Base-by-base conservation (phyloP, 2,329 filamentous ascomycete genomes). In the Geosmithia flava region DNA sequence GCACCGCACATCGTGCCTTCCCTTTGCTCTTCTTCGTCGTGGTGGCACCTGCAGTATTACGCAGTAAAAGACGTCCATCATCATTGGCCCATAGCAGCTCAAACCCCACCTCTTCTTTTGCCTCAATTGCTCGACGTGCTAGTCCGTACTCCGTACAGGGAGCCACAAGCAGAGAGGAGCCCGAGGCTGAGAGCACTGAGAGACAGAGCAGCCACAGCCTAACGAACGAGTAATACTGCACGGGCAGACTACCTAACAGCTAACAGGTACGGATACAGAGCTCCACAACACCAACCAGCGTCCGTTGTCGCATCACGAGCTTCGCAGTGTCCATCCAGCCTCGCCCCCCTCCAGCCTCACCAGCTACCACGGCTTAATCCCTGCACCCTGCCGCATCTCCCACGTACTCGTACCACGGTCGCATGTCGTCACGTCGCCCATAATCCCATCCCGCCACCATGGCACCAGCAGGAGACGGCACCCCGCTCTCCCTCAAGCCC, bases 401-500 rank as follows among this genome's bases (percentile, higher is more conserved):
- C n/a, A 43, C 15, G 23, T 43, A 23, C 19, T 19, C 39, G 19
- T 7, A 20, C 16, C 13, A 6, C 23, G 7, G 7, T 43, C 13
- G 5, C 17, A 39, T 15, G 19, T 37, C 44, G 29, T n/a, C 44
- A 20, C 27, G n/a, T 3, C 23, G 16, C 17, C 20, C 17, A 7
- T 42, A 29, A 11, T 5, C 10, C 11, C 33, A 23, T 13, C 19
- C n/a, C 20, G 23, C 42, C 52, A 54, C 42, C 52, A 67, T 67
- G 64, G 54, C 58, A 42, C 40, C 40, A n/a, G 27, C 45, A 15
- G 55, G 53, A 48, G 57, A 65, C 42, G 56, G 56, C 51, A 64
- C 60, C 50, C 59, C 64, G 47, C 57, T 68, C 33, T 68, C 65
- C 23, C 53, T 68, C 52, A 63, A 64, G 48, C 65, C 65, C 15